Base-by-base conservation (phyloP, 1,139 yeast genomes). In the Blastobotrys buckinghamii region DNA sequence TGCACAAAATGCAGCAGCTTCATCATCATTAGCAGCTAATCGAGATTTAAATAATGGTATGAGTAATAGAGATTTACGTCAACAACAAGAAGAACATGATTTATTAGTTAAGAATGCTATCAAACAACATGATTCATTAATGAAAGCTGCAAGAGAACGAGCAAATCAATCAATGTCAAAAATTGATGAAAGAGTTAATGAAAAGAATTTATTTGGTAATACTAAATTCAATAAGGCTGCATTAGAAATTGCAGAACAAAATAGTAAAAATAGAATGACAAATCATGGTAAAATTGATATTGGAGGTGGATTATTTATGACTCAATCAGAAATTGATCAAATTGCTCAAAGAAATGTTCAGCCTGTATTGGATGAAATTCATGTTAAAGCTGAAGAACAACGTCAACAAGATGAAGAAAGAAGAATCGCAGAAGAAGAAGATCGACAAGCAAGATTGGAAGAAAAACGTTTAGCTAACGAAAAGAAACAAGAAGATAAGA, bases 231-330 rank as follows among this genome's bases (percentile, higher is more conserved):
- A 65, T 47, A 70, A 65, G 40, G 77, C 83, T 37, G 83, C 82
- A 7, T 65, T 72, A 19, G 72, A 73, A 41, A 69, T 84, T 57
- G 97, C 96, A 2, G 86, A 84, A 63, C 76, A 77, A 58, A 78
- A 80, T 56, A 70, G 77, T 50, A 76, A 76, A 50, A 81, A 77
- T 59, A 74, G 89, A 59, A 62, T 78, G 50, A 76, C 71, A 50
- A 63, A 64, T 53, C 66, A 61, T 42, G 88, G 87, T 44, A 75
- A 82, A 62, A 75, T 88, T 59, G 77, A 88, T 61, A 71, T 90
- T 56, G 98, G 98, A 53, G 96, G 96, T 57, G 97, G 97, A 2
- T 75, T 87, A 57, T 79, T 78, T 60, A 81, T 90, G 76, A 74
- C 85, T 45, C 85, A 78, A 55, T 76, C 74, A 24, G 96, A 90